phyloP scores from a whole-genome alignment of 345 rosid genomes.

The Sisymbrium irio region DNA sequence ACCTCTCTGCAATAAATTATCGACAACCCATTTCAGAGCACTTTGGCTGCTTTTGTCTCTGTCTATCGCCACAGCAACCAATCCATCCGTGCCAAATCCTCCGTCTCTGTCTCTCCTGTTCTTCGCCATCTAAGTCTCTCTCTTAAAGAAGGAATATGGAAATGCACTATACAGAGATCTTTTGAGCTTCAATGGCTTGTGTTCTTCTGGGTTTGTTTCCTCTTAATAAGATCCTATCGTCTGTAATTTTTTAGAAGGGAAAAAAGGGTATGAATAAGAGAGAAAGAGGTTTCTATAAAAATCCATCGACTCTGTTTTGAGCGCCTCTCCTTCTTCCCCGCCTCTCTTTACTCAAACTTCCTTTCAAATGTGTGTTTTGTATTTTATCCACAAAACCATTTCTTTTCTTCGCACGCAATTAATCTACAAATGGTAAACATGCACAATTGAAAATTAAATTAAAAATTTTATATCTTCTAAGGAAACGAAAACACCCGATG shows the following conservation, averaged over 20 bases:
- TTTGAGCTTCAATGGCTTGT: no score
- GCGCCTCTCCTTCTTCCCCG: conserved; percentile 32
- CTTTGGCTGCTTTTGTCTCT: conserved; percentile 73
- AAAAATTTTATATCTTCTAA: neutral
- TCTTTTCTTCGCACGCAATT: neutral
- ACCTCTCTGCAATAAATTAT: conserved; percentile 59
- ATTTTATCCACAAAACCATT: neutral
- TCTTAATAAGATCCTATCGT: no score
- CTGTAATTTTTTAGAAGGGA: neutral
- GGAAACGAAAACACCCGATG: no score
- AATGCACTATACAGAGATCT: neutral
- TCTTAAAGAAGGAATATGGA: neutral
- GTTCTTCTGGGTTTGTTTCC: no score
- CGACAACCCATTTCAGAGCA: conserved; percentile 85
- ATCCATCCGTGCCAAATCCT: conserved; percentile 41
- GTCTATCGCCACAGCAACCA: conserved; percentile 83
- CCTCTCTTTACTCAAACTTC: conserved; percentile 16
- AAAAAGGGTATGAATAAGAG: neutral
- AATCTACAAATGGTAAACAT: neutral
- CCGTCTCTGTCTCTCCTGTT: conserved; percentile 40
- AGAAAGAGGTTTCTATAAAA: conserved; percentile 21
- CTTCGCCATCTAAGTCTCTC: conserved; percentile 48
- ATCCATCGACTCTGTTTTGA: conserved; percentile 16
- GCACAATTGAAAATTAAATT: no score
- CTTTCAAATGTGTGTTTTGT: neutral